A percentile compares a stretch with the other conserved stretches of the same genome.
Evolutionary conservation across 2,329 filamentous ascomycete species (phyloP).

Genomic region (Conoideocrella luteorostrata): DNA sequence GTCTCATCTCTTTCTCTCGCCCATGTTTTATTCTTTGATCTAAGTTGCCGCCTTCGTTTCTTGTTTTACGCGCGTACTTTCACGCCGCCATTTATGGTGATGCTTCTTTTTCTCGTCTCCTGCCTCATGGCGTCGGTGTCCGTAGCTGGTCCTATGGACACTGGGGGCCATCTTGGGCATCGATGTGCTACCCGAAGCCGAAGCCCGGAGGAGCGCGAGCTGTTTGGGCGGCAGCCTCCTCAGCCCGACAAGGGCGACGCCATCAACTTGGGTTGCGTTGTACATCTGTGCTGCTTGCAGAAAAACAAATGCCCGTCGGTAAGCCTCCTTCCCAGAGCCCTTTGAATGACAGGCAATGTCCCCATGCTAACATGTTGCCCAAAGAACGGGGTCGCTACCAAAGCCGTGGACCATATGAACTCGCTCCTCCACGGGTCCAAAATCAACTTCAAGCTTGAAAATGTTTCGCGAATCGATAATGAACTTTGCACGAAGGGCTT

Average conservation of each 20-base stretch:
- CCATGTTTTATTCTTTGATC: too few species aligned
- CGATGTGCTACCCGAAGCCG: neutral
- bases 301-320: neutral
- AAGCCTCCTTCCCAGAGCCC: neutral
- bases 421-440: neutral
- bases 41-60: neutral
- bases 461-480: neutral
- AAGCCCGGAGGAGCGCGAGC: neutral
- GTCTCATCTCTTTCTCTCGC: too few species aligned
- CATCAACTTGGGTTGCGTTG: neutral
- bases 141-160: neutral
- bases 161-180: neutral
- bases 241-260: neutral
- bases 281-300: neutral
- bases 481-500: neutral
- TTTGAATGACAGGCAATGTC: neutral
- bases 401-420: neutral
- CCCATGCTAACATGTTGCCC: neutral
- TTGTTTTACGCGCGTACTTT: neutral
- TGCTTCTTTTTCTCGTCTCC: neutral
- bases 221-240: neutral
- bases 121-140: neutral
- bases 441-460: neutral
- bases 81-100: neutral
- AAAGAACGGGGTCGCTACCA: neutral